Evolutionary conservation across 371 early-diverging fungal species (phyloP).

Genomic region (Saksenaea oblongispora): DNA sequence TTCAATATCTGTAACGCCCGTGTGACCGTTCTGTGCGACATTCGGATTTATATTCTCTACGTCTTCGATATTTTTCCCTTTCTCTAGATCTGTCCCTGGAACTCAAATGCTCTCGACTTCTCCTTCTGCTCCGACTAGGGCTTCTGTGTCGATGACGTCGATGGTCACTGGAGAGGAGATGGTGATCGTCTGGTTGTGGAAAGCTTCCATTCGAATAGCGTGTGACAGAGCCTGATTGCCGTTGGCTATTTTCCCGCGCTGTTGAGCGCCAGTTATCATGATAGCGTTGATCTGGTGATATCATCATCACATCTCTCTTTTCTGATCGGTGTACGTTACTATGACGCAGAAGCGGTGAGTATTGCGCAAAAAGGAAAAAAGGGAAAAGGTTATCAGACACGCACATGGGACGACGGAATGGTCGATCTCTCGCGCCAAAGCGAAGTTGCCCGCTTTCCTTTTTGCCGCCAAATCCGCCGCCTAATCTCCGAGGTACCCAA

Average conservation of each 20-base stretch:
- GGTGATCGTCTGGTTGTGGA: not conserved
- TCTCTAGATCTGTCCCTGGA: not conserved
- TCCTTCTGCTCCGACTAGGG: not conserved
- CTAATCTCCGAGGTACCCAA: conserved; percentile 64
- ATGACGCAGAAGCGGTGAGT: not conserved
- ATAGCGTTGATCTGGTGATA: not conserved
- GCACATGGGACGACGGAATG: conserved; percentile 51
- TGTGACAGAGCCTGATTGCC: not conserved
- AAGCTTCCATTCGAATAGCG: not conserved
- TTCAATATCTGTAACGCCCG: not conserved
- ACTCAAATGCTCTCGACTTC: not conserved
- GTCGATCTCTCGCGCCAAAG: conserved; percentile 62
- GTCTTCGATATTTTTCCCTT: not conserved
- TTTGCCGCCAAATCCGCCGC: conserved; percentile 64
- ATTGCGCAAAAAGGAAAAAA: not conserved
- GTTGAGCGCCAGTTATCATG: not conserved
- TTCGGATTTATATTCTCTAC: not conserved
- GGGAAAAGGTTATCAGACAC: not conserved
- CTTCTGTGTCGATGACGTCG: not conserved
- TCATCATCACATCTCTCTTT: not conserved
- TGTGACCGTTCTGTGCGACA: not conserved
- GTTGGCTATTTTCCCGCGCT: not conserved
- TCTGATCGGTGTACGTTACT: not conserved
- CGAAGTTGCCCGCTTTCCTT: conserved; percentile 66
- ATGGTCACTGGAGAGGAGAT: not conserved